A percentile compares a stretch with the other conserved stretches of the same genome.
Evolutionary conservation across 257 asterid genomes (phyloP).

Genomic region (Striga asiatica): DNA sequence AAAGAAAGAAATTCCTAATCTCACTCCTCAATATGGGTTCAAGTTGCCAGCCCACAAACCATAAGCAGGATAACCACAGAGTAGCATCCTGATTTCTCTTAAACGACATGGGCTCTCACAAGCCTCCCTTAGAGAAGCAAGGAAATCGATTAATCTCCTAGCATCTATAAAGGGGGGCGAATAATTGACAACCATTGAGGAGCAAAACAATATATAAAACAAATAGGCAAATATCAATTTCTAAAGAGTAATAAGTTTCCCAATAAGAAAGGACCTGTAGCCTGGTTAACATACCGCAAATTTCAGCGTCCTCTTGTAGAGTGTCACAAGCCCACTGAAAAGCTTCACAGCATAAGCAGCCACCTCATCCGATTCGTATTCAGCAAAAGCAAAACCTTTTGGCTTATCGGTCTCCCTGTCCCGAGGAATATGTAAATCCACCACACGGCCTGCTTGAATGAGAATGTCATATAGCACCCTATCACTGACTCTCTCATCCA

Average conservation of each 20-base stretch:
- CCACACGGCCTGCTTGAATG: slow-evolving; percentile 85
- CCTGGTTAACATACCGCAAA: slow-evolving; percentile 43
- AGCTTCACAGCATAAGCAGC: slow-evolving; percentile 94
- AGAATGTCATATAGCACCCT: slow-evolving; percentile 90
- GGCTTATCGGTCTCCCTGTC: slow-evolving; percentile 78
- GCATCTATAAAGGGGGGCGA: slow-evolving; percentile 15
- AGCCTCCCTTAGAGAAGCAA: slow-evolving; percentile 8
- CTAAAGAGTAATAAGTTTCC: neutral
- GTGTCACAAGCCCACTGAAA: slow-evolving; percentile 76
- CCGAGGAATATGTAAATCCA: slow-evolving; percentile 69
- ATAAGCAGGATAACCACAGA: slow-evolving; percentile 11
- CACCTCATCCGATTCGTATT: slow-evolving; percentile 73
- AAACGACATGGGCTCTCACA: neutral
- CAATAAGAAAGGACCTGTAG: neutral
- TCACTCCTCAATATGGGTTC: slow-evolving; percentile 26
- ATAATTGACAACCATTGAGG: slow-evolving; percentile 17
- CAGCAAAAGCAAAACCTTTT: slow-evolving; percentile 88
- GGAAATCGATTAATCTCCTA: neutral
- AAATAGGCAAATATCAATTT: neutral
- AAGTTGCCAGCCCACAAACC: slow-evolving; percentile 22
- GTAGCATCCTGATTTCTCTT: slow-evolving; percentile 7
- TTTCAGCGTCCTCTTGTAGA: slow-evolving; percentile 62
- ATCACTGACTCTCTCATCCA: slow-evolving; percentile 77
- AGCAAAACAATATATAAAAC: slow-evolving; percentile 10
- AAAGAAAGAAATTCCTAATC: slow-evolving; percentile 5